phyloP scores from a whole-genome alignment of 306 rosid species.

The Trifolium subterraneum region DNA sequence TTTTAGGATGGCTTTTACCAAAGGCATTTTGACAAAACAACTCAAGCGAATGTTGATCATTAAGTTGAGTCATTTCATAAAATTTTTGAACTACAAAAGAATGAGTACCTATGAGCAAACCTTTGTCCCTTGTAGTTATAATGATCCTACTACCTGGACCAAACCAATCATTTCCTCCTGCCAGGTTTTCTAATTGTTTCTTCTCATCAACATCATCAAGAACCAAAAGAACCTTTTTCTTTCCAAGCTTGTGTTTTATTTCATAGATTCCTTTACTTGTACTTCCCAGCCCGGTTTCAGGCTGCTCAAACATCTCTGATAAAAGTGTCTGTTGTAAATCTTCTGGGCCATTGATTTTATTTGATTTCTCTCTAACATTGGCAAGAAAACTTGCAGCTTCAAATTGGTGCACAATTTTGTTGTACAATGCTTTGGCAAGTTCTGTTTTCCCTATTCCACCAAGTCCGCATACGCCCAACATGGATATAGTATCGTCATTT shows the following conservation, averaged over 20 bases:
- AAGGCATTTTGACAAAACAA: slow-evolving; percentile 35
- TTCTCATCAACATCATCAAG: slow-evolving; percentile 38
- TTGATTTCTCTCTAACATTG: slow-evolving; percentile 16
- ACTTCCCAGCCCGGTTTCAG: neutral
- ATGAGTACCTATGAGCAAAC: slow-evolving; percentile 12
- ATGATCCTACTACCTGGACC: slow-evolving; percentile 16
- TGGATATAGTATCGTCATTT: neutral
- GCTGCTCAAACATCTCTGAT: neutral
- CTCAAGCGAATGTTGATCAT: neutral
- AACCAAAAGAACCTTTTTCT: slow-evolving; percentile 29
- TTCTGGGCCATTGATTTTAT: neutral
- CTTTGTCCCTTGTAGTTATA: slow-evolving; percentile 35
- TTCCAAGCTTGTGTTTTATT: neutral
- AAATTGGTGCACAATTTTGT: slow-evolving; percentile 24
- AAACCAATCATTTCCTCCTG: slow-evolving; percentile 40
- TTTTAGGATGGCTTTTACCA: neutral
- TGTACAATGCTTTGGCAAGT: slow-evolving; percentile 33
- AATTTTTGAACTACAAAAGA: neutral
- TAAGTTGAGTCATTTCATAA: slow-evolving; percentile 23
- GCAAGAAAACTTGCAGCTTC: slow-evolving; percentile 33
- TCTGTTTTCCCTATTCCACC: slow-evolving; percentile 34
- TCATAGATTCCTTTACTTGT: neutral
- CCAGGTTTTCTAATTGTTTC: neutral
- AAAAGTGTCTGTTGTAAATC: slow-evolving; percentile 16
- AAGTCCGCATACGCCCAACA: slow-evolving; percentile 38